Evolutionary conservation across 257 asterid genomes (phyloP).

Genomic region (Lycium ferocissimum): DNA sequence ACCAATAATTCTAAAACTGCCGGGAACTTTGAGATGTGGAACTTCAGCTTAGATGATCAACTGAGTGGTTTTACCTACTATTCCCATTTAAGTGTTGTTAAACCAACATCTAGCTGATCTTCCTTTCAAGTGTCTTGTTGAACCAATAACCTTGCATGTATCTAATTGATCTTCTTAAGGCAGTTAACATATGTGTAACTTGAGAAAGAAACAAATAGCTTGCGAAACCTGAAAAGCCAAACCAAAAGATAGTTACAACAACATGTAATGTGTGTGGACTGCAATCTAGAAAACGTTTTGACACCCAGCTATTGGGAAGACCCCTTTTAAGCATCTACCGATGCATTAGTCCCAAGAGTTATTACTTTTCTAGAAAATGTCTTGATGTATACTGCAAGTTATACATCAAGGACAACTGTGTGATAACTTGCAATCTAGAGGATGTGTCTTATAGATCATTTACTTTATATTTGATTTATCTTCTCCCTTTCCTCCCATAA

Average conservation of each 20-base stretch:
- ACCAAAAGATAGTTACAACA: background rate
- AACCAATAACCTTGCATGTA: background rate
- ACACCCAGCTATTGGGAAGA: background rate
- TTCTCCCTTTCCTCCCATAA: background rate
- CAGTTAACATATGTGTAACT: slow-evolving; percentile 83
- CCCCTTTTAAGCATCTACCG: background rate
- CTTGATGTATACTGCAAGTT: background rate
- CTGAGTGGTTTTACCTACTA: background rate
- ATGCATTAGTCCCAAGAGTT: background rate
- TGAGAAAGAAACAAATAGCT: slow-evolving; percentile 83
- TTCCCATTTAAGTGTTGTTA: background rate
- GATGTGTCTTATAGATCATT: background rate
- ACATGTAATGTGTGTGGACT: background rate
- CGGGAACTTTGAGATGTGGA: background rate
- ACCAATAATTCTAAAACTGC: background rate
- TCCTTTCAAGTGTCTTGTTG: background rate
- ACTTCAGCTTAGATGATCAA: background rate
- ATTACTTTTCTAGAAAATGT: background rate
- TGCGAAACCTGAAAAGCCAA: slow-evolving; percentile 75
- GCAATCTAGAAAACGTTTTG: background rate
- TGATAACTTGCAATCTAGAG: background rate
- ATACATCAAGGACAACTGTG: background rate
- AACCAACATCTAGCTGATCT: background rate
- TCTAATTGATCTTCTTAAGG: slow-evolving; percentile 56
- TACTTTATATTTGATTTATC: background rate